Conservation (phyloP, 495 filamentous ascomycete species). For the Astrothelium macrocarpum region DNA sequence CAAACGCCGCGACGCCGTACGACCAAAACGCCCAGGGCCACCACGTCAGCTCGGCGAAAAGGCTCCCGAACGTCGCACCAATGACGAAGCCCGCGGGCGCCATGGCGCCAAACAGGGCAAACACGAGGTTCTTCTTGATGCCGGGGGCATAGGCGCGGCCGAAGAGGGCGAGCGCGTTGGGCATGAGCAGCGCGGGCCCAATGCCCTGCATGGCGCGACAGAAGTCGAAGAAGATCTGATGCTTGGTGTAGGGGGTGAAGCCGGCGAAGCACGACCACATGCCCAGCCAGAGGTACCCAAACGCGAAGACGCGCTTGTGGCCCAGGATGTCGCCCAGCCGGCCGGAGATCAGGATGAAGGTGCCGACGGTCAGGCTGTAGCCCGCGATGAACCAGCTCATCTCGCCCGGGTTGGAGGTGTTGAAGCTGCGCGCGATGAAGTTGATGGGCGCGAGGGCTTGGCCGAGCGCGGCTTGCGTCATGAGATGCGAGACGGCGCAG, state of each 20-base stretch:
- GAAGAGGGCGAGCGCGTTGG: conserved; percentile 26
- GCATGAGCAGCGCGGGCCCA: conserved; percentile 26
- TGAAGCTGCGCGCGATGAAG: conserved; percentile 24
- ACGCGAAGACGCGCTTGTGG: conserved; percentile 50
- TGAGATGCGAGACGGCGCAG: conserved; percentile 25
- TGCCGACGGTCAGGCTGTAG: conserved; percentile 52
- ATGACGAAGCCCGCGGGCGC: conserved; percentile 26
- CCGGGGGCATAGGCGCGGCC: conserved; percentile 26
- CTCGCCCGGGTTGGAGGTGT: conserved; percentile 19
- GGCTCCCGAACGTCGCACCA: conserved; percentile 20
- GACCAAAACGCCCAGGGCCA: conserved; percentile 31
- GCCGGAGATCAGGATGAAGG: conserved; percentile 55
- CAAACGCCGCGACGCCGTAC: conserved; percentile 19
- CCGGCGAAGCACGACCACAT: conserved; percentile 52
- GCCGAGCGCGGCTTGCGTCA: conserved; percentile 30
- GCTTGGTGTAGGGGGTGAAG: conserved; percentile 32
- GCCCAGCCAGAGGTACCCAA: conserved; percentile 53
- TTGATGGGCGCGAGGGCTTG: conserved; percentile 27
- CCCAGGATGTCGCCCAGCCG: conserved; percentile 57
- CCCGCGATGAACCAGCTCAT: conserved; percentile 47
- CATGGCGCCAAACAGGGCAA: conserved; percentile 27
- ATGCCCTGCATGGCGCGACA: conserved; percentile 28
- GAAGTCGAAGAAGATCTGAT: conserved; percentile 27
- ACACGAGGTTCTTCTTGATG: conserved; percentile 27
- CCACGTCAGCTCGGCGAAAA: conserved; percentile 24